A percentile compares a stretch with the other conserved stretches of the same genome.
Conservation (phyloP, 2,329 filamentous ascomycete species). For the Periconia digitata region DNA sequence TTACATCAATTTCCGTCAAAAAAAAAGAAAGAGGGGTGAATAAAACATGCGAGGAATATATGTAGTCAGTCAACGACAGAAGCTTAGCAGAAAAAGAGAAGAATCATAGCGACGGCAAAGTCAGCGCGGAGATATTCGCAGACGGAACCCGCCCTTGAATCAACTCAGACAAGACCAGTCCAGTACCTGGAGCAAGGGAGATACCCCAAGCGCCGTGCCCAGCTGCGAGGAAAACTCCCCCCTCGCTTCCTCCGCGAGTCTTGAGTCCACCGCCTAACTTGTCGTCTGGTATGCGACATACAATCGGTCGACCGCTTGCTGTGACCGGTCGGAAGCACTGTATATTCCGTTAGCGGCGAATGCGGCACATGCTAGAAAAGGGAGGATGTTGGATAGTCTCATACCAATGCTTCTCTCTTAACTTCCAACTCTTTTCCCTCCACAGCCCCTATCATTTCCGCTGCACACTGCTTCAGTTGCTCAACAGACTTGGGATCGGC, state of each 20-base stretch:
- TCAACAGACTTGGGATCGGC: constrained; percentile 53
- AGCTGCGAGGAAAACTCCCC: constrained; percentile 70
- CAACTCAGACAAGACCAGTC: constrained; percentile 70
- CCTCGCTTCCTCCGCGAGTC: constrained; percentile 47
- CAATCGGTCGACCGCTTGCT: constrained; percentile 62
- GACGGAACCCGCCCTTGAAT: constrained; percentile 60
- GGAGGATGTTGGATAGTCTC: constrained; percentile 6
- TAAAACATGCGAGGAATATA: too few species aligned
- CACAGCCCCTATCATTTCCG: constrained; percentile 50
- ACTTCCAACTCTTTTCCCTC: constrained; percentile 60
- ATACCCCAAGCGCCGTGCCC: constrained; percentile 78
- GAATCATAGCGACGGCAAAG: constrained; percentile 23
- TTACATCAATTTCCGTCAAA: too few species aligned
- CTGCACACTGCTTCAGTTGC: constrained; percentile 54
- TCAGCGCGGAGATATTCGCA: constrained; percentile 61
- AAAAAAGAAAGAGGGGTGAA: too few species aligned
- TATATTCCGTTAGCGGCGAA: constrained; percentile 8
- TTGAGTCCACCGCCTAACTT: constrained; percentile 52
- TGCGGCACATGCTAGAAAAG: not conserved
- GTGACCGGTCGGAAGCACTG: constrained; percentile 73
- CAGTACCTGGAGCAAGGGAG: constrained; percentile 62
- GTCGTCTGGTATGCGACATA: constrained; percentile 59
- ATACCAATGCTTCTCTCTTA: constrained; percentile 60
- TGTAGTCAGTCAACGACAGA: too few species aligned
- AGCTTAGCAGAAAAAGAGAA: too few species aligned